Evolutionary conservation across 768 basidiomycete species (phyloP).

Genomic region (Mycena vulgaris): DNA sequence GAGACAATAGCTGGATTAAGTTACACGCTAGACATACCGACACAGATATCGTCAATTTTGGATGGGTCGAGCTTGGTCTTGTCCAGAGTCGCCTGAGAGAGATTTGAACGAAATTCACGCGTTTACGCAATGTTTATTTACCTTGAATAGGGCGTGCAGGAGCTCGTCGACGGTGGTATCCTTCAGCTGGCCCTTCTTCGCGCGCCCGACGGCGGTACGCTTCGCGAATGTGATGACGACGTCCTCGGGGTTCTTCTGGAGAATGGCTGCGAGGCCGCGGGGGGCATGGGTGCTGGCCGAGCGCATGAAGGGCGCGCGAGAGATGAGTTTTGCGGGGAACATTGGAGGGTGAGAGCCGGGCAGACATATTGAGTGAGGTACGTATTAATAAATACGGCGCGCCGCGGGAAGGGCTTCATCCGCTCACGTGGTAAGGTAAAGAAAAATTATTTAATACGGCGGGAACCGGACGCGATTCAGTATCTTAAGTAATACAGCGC

Average conservation of each 20-base stretch:
- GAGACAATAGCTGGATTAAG: not conserved
- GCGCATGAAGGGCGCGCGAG: constrained; percentile 48
- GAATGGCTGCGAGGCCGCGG: constrained; percentile 66
- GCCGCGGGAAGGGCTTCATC: not conserved
- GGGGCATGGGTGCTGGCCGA: constrained; percentile 59
- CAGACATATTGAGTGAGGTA: constrained; percentile 25
- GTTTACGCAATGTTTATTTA: constrained; percentile 43
- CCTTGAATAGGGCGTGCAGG: constrained; percentile 86
- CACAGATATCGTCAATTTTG: constrained; percentile 87
- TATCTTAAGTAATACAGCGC: constrained; percentile 16
- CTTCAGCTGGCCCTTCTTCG: constrained; percentile 94
- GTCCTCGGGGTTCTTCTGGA: constrained; percentile 84
- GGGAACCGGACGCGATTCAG: not conserved
- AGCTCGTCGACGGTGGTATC: constrained; percentile 92
- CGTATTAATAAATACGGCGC: not conserved
- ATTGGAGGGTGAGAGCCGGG: constrained; percentile 32
- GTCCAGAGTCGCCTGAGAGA: constrained; percentile 72
- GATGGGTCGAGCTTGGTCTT: constrained; percentile 77
- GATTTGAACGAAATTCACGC: constrained; percentile 6
- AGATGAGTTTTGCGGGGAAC: constrained; percentile 27
- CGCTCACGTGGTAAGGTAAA: constrained; percentile 19
- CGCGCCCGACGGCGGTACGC: constrained; percentile 89
- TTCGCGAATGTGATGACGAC: constrained; percentile 93
- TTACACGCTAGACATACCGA: constrained; percentile 66
- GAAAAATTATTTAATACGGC: not conserved